phyloP scores from a whole-genome alignment of 1,139 yeast species.

The Sugiyamaella neomexicana region DNA sequence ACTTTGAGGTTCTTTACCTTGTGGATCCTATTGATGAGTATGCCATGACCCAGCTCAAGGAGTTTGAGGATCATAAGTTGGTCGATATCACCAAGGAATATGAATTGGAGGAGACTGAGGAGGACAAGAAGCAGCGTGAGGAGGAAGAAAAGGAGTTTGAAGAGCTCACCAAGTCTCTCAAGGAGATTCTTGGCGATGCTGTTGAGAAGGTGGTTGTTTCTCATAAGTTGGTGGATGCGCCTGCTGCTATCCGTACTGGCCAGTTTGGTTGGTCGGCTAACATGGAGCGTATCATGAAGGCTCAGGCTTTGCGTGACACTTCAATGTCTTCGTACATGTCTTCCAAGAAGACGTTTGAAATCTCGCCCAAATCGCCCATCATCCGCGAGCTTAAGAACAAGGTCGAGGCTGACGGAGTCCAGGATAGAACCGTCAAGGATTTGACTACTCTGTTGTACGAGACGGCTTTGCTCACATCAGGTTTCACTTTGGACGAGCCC shows the following conservation, averaged over 20 bases:
- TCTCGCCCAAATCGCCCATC: conserved; percentile 94
- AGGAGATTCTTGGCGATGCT: conserved; percentile 96
- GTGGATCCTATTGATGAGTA: conserved; percentile 99
- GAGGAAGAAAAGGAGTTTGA: conserved; percentile 89
- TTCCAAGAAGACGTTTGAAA: conserved; percentile 98
- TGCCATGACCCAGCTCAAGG: conserved; percentile 99
- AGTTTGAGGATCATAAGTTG: conserved; percentile 98
- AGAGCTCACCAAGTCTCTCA: conserved; percentile 90
- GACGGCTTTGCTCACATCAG: conserved; percentile 97
- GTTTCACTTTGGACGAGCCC: conserved; percentile 98
- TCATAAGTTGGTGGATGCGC: conserved; percentile 95
- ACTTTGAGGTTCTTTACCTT: conserved; percentile 95
- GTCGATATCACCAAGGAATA: conserved; percentile 99
- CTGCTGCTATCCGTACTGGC: conserved; percentile 99
- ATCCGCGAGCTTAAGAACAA: conserved; percentile 93
- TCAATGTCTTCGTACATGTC: conserved; percentile 99
- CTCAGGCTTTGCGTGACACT: conserved; percentile 98
- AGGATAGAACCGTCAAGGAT: conserved; percentile 98
- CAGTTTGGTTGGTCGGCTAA: conserved; percentile 99
- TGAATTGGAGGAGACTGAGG: conserved; percentile 98
- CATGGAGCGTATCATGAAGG: conserved; percentile 99
- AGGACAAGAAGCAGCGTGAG: conserved; percentile 94
- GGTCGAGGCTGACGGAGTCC: conserved; percentile 96
- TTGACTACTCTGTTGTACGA: conserved; percentile 94
- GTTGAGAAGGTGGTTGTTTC: conserved; percentile 99